These are phyloP conservation scores for Apiotrichum montevideense DNA, from an alignment of 1,284 basidiomycete species.

Conservation along the genomic window DNA sequence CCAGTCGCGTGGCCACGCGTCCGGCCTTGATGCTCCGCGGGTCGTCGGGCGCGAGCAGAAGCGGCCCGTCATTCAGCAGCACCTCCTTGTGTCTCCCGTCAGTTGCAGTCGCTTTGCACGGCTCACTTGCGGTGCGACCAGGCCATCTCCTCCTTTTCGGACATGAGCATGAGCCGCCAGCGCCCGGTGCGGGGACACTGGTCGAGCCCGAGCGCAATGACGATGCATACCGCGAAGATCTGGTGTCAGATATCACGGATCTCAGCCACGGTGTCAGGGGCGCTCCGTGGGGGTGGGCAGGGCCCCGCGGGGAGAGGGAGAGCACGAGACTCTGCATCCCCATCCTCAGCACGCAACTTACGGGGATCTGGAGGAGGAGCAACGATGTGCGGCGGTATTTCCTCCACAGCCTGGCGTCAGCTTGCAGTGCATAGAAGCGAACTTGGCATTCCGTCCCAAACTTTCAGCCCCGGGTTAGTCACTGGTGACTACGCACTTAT, in stretches of 20 bases:
- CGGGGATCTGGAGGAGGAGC: slow-evolving; percentile 48
- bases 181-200: slow-evolving; percentile 49
- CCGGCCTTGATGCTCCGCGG: slow-evolving; percentile 43
- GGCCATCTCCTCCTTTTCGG: slow-evolving; percentile 50
- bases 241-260: slow-evolving; percentile 9
- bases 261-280: too few species aligned
- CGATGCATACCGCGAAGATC: slow-evolving; percentile 51
- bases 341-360: slow-evolving; percentile 9
- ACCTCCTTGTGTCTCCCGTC: slow-evolving; percentile 45
- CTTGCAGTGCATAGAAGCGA: too few species aligned
- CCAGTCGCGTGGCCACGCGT: slow-evolving; percentile 38
- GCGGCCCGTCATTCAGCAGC: slow-evolving; percentile 45
- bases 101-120: too few species aligned
- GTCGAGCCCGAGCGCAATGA: slow-evolving; percentile 51
- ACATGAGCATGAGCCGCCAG: slow-evolving; percentile 53
- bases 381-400: slow-evolving; percentile 45
- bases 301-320: too few species aligned
- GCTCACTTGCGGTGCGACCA: slow-evolving; percentile 50
- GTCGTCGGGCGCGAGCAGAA: slow-evolving; percentile 45
- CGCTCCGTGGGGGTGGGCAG: too few species aligned
- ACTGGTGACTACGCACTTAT: slow-evolving; percentile 32
- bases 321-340: too few species aligned
- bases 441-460: too few species aligned
- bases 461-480: background rate
- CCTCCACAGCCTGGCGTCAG: slow-evolving; percentile 40